Conservation (phyloP, 139 green algal species). For the Chlorella sp. region DNA sequence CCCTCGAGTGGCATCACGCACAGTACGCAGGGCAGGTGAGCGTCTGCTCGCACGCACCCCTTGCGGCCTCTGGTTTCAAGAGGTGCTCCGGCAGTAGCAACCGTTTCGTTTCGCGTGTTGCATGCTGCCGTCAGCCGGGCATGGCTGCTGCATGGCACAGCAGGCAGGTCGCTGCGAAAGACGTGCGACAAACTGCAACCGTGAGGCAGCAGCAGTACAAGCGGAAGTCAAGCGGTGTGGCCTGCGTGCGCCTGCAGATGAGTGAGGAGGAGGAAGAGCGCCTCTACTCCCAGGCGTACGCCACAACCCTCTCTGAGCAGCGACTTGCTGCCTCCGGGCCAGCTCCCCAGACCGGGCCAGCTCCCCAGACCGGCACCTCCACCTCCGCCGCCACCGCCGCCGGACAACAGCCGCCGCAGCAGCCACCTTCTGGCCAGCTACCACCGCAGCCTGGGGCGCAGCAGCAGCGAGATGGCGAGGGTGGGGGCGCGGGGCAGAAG, state of each 20-base stretch:
- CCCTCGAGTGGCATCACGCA: slow-evolving; percentile 39
- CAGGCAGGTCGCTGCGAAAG: not conserved
- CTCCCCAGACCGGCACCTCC: too few relatives aligned
- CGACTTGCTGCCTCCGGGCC: not conserved
- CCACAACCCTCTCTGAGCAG: slow-evolving; percentile 2
- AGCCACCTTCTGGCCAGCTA: too few relatives aligned
- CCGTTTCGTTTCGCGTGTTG: not conserved
- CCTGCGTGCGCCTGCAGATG: slow-evolving; percentile 1
- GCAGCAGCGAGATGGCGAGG: too few relatives aligned
- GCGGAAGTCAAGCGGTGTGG: not conserved
- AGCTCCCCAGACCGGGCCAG: not conserved
- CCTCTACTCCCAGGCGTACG: not conserved
- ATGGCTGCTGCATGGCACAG: not conserved
- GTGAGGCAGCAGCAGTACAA: not conserved
- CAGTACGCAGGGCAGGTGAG: slow-evolving; percentile 7
- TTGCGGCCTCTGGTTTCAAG: not conserved
- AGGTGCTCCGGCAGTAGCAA: not conserved
- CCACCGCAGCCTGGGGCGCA: too few relatives aligned
- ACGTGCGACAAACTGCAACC: not conserved
- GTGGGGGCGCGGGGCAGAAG: too few relatives aligned
- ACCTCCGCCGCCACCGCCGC: too few relatives aligned
- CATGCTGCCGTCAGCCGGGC: not conserved
- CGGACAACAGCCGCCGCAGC: too few relatives aligned
- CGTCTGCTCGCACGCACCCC: not conserved
- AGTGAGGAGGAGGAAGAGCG: not conserved